Evolutionary conservation across 306 rosid genomes (phyloP).

Genomic region (Clitoria ternatea): DNA sequence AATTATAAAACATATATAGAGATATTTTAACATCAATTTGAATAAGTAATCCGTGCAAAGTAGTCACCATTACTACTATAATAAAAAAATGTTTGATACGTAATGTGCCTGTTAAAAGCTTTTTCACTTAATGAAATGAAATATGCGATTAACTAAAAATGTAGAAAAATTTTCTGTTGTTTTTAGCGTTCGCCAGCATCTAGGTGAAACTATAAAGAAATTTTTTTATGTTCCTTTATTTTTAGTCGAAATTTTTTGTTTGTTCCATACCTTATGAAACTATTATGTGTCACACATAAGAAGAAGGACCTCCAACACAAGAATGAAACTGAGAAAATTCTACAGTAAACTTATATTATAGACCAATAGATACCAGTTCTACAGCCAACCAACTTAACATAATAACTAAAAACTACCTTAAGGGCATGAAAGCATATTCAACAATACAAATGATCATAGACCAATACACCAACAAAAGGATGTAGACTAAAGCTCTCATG

Average conservation of each 20-base stretch:
- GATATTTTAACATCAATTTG: too few species aligned
- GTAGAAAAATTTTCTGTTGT: too few species aligned
- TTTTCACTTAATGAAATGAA: too few species aligned
- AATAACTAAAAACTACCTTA: slow-evolving; percentile 15
- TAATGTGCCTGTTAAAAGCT: too few species aligned
- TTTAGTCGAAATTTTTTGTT: background rate
- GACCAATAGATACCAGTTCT: background rate
- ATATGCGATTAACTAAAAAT: too few species aligned
- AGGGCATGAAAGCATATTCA: slow-evolving; percentile 14
- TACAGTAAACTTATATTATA: slow-evolving; percentile 10
- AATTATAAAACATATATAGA: too few species aligned
- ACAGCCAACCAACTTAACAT: slow-evolving; percentile 6
- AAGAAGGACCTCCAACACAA: too few species aligned
- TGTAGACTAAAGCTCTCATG: slow-evolving; percentile 6
- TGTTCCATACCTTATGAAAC: background rate
- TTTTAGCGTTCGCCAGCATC: background rate
- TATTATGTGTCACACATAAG: too few species aligned
- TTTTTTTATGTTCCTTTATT: too few species aligned
- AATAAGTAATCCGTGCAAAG: too few species aligned
- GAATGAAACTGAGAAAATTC: background rate
- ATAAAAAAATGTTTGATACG: too few species aligned
- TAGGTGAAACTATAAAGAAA: background rate
- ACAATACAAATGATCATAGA: slow-evolving; percentile 8
- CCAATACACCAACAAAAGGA: slow-evolving; percentile 13
- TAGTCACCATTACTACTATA: too few species aligned